Percentiles rank a stretch among this genome's conserved stretches.
These are phyloP conservation scores for Aspergillus piperis DNA, from an alignment of 2,329 filamentous ascomycete species.

Conservation along the genomic window DNA sequence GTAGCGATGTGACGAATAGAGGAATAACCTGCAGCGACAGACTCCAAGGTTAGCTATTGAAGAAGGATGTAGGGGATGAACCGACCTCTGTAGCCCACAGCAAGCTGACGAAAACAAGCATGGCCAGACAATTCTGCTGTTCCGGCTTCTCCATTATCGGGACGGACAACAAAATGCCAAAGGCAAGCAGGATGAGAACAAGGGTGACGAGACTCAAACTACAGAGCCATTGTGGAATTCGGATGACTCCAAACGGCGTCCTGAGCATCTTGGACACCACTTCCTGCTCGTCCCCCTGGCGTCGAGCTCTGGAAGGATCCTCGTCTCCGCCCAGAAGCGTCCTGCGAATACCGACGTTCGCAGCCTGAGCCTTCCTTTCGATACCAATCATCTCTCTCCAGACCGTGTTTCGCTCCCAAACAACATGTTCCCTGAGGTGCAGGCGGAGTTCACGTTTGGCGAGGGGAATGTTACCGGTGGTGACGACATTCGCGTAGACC, in stretches of 20 bases:
- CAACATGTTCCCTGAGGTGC: constrained; percentile 91
- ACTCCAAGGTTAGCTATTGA: constrained; percentile 12
- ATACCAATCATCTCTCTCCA: constrained; percentile 99
- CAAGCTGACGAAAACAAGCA: constrained; percentile 90
- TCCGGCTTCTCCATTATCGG: constrained; percentile 84
- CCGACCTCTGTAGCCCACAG: constrained; percentile 93
- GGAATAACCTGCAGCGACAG: constrained; percentile 71
- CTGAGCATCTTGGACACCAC: constrained; percentile 65
- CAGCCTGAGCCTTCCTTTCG: constrained; percentile 90
- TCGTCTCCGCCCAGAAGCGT: constrained; percentile 76
- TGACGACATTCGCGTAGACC: constrained; percentile 79
- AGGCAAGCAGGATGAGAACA: constrained; percentile 69
- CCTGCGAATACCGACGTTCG: constrained; percentile 76
- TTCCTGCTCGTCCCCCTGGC: constrained; percentile 82
- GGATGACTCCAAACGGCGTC: constrained; percentile 78
- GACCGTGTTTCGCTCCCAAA: constrained; percentile 98
- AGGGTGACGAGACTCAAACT: constrained; percentile 79
- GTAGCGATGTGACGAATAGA: constrained; percentile 90
- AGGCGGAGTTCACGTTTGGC: constrained; percentile 85
- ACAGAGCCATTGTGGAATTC: constrained; percentile 78
- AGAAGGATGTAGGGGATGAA: constrained; percentile 6
- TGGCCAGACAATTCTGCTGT: constrained; percentile 93
- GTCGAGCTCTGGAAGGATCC: constrained; percentile 65
- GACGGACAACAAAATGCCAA: constrained; percentile 70
- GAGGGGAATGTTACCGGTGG: constrained; percentile 72